Base-by-base conservation (phyloP, 2,329 filamentous ascomycete species). In the Aspergillus oerlinghausenensis region DNA sequence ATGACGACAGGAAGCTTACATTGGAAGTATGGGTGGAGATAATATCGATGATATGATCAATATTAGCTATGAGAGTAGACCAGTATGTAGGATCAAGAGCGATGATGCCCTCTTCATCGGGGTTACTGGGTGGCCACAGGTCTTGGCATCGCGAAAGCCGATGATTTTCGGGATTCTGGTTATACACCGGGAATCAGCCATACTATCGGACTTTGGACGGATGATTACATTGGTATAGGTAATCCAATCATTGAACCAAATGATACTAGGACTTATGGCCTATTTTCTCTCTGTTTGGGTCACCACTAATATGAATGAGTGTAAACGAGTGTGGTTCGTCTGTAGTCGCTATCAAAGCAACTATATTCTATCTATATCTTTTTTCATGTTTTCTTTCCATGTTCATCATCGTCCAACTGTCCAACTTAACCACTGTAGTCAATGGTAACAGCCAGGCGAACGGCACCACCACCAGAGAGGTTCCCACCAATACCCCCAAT, bases 401-500 rank as follows among this genome's bases (percentile, higher is more conserved):
- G 32, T 38, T 35, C 32, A 38, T 38, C 5, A 2, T 14, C 5
- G 11, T 32, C 14, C 32, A 38, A 17, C 6, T 7, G 5, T 17
- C 14, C 32, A 35, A 6, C 14, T 62, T 67, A 71, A 21, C 56
- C 65, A 43, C 62, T 61, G 56, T 69, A 72, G 49, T 69, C 68
- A 25, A 72, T 59, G 10, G 57, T 62, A 25, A 70, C 68, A 43
- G 63, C 61, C 17, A 72, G 55, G 52, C 66, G 62, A 42, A 70
- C 63, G 19, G 66, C 48, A 10, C 65, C 67, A 51, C 60, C 57
- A 23, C 47, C 49, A 6, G 60, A 54, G 40, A 45, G 10, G 17
- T 73, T 73, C 7, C 66, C 71, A 42, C 72, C 72, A 49, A 75
- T 71, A 45, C 72, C 72, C 57, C 67, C 72, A 52, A 63, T 29